Evolutionary conservation across 768 basidiomycete genomes (phyloP), one percentile per base, ranked within the genome.

Genomic region (Dioszegia aurantiaca): DNA sequence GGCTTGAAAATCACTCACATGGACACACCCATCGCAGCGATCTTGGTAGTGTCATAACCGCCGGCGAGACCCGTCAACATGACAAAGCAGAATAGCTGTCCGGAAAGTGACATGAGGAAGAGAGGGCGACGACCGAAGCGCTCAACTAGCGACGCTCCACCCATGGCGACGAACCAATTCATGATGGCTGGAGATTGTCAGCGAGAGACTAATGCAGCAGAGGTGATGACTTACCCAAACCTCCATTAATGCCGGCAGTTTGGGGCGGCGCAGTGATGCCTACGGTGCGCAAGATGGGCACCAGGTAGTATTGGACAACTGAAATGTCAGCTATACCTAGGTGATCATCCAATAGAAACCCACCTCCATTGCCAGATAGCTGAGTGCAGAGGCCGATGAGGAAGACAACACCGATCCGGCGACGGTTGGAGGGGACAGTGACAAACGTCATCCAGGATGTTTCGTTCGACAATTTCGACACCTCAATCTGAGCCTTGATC

Each of bases 221-320:
- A 12, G 31, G 26, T 8, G 17, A 23, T 9, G 44, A 45, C 44
- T 45, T 19, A 31, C 46, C 31, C 1, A 63, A 48, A 44, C 56
- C 60, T 2, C 48, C 56, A 23, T 54, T 46, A 43, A 62, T 87
- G 82, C 56, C 81, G 81, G 51, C 39, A 3, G 37, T 42, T 31
- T 59, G 84, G 47, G 90, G 85, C 74, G 83, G 80, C 78, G 80
- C 85, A 1, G 87, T 83, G 33, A 87, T 68, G 51, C 45, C 63
- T 49, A 86, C 48, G n/a, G 87, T 86, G 87, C 61, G 88, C 86
- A 59, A 49, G 84, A 74, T 86, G 87, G 23, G 86, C 63, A 11
- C 40, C 12, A 59, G 58, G 30, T 58, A 58, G 46, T 58, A 58
- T 59, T 51, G 33, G 5, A 39, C n/a, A 11, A 19, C 37, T 33